Evolutionary conservation across 2,329 filamentous ascomycete species (phyloP), one percentile per base, ranked within the genome.

Genomic region (Lizonia empirigonia): DNA sequence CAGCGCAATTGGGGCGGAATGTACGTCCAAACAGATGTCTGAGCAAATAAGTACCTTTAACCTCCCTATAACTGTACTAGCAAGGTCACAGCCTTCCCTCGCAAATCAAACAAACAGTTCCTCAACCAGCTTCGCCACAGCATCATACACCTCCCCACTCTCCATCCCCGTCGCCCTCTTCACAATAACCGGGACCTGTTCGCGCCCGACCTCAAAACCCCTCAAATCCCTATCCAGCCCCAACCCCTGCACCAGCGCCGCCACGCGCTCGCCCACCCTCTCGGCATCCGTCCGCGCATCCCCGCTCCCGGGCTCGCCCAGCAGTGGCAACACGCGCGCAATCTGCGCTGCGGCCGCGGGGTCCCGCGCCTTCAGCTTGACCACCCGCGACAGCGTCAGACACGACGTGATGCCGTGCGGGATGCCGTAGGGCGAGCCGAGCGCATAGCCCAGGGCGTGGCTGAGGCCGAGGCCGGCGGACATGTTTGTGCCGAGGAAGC

Each of bases 341-440:
- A 82, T 59, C 59, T 80, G 77, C 48, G 68, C 71, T 9, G 80
- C 80, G 27, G 77, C 76, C 3, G 68, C 70, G 1, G 68, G 64
- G 5, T 77, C 76, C 35, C 69, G 55, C 0, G 80, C 78, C 56
- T 82, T 83, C 16, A 83, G 66, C 63, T 78, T 80, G 4, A 83
- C 76, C 0, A 83, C 81, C 46, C 80, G 78, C 0, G 79, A 78
- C 0, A 84, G 71, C 0, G 80, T 82, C 37, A 84, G 60, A 58
- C 81, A 83, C 1, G 75, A 78, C 0, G 81, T 84, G 36, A 82
- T 77, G 0, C 81, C 81, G 55, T 84, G 81, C 0, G 82, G 82
- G 30, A 85, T 84, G 0, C 71, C 64, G 55, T 83, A 84, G 0
- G 82, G 81, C 2, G 73, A 76, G 0, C 82, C 82, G 2, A 85